Percentiles rank a stretch among this genome's conserved stretches.
Conservation (phyloP, 208 protist genomes). For the Trypanosoma avium region DNA sequence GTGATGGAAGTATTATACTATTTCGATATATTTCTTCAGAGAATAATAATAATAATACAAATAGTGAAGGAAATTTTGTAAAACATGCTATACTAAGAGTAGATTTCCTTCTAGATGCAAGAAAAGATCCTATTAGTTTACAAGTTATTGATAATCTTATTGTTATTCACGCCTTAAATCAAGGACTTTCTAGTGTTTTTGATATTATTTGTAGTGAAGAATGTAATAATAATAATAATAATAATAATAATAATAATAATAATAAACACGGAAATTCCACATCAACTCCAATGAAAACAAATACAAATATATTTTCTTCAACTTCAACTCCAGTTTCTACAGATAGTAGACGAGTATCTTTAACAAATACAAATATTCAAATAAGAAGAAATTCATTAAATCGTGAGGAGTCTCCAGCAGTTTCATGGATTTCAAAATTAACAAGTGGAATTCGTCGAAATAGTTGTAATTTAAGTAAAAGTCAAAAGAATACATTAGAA, state of each 20-base stretch:
- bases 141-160: constrained; percentile 58
- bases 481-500: neutral
- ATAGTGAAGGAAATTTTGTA: constrained; percentile 26
- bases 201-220: constrained; percentile 30
- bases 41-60: neutral
- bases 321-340: too few species aligned
- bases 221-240: neutral
- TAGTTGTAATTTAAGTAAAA: neutral
- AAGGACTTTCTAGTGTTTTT: constrained; percentile 34
- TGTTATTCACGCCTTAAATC: constrained; percentile 35
- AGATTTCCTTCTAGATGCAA: constrained; percentile 12
- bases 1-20: constrained; percentile 20
- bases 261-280: too few species aligned
- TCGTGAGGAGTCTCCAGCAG: neutral
- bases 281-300: too few species aligned
- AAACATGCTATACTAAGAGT: constrained; percentile 18
- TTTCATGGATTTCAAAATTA: constrained; percentile 13
- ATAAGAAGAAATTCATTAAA: too few species aligned
- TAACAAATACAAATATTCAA: neutral
- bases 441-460: neutral
- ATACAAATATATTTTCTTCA: too few species aligned
- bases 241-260: neutral
- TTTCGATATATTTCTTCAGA: constrained; percentile 23
- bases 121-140: constrained; percentile 29
- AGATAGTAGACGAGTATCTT: neutral